Conservation (phyloP, 352 stramenopile genomes). For the Phytophthora palmivora region DNA sequence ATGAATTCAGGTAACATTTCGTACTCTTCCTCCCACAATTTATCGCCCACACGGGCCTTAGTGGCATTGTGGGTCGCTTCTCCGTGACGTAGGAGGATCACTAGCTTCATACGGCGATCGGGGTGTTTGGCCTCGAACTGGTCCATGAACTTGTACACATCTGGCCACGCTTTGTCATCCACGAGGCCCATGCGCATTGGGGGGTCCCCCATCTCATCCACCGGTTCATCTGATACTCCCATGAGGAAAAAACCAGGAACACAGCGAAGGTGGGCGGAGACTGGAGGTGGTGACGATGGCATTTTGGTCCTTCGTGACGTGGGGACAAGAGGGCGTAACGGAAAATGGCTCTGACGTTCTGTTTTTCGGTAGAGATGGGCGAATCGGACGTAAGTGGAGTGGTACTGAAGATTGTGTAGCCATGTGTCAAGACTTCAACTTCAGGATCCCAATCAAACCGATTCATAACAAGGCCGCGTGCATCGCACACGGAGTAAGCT, state of each 20-base stretch:
- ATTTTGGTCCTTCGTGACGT: constrained; percentile 11
- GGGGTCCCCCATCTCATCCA: constrained; percentile 41
- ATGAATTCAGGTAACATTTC: constrained; percentile 61
- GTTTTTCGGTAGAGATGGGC: constrained; percentile 13
- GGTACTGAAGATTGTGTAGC: constrained; percentile 9
- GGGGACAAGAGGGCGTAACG: constrained; percentile 22
- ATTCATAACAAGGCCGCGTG: no score
- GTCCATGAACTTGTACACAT: constrained; percentile 47
- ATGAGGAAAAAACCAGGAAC: constrained; percentile 57
- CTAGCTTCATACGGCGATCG: constrained; percentile 44
- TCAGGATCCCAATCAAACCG: no score
- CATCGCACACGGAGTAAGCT: no score
- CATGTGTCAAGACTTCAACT: no score
- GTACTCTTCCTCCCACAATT: constrained; percentile 58
- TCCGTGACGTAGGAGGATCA: constrained; percentile 72
- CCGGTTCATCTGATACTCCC: constrained; percentile 36
- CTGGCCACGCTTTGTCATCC: constrained; percentile 47
- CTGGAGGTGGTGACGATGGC: constrained; percentile 1
- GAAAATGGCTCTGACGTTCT: constrained; percentile 13
- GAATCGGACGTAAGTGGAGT: not conserved
- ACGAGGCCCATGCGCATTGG: constrained; percentile 50
- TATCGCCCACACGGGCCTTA: constrained; percentile 57
- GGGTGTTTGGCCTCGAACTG: constrained; percentile 33
- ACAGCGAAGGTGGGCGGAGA: constrained; percentile 29
- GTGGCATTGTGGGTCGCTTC: constrained; percentile 76